These are phyloP conservation scores for Phytophthora europaea DNA, from an alignment of 352 stramenopile species.

Conservation along the genomic window DNA sequence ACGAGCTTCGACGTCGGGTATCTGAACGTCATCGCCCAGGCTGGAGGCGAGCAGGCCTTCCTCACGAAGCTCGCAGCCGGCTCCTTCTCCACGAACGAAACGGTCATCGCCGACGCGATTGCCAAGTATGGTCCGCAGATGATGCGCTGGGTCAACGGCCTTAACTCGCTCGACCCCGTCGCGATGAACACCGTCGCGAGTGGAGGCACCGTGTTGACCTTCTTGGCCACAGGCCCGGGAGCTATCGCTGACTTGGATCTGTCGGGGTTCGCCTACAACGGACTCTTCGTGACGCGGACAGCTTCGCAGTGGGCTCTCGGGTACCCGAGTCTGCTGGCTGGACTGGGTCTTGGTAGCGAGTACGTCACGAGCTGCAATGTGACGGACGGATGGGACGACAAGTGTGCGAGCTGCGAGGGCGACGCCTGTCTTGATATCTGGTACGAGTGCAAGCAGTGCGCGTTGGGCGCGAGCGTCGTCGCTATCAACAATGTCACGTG, in stretches of 20 bases:
- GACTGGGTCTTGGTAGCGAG: constrained; percentile 59
- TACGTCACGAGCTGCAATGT: constrained; percentile 62
- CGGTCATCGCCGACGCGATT: constrained; percentile 40
- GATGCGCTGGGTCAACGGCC: constrained; percentile 82
- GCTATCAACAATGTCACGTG: constrained; percentile 59
- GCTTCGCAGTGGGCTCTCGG: constrained; percentile 73
- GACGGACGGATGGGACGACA: constrained; percentile 37
- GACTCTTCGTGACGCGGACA: constrained; percentile 62
- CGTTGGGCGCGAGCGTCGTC: constrained; percentile 41
- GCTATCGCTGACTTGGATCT: constrained; percentile 56
- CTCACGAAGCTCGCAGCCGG: constrained; percentile 53
- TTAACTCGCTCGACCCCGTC: constrained; percentile 77
- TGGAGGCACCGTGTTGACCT: constrained; percentile 51
- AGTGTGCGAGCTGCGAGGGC: constrained; percentile 54
- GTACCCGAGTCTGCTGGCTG: constrained; percentile 76
- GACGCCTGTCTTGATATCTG: constrained; percentile 47
- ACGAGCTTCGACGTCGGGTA: constrained; percentile 67
- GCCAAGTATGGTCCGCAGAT: constrained; percentile 57
- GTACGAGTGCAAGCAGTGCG: constrained; percentile 53
- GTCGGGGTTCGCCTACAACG: constrained; percentile 81
- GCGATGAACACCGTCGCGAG: constrained; percentile 67
- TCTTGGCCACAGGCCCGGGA: constrained; percentile 44
- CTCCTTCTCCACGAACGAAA: constrained; percentile 51
- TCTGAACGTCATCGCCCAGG: constrained; percentile 72
- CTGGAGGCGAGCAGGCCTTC: constrained; percentile 63